These are phyloP conservation scores for Daldinia concentrica DNA, from an alignment of 495 filamentous ascomycete genomes.

Conservation along the genomic window DNA sequence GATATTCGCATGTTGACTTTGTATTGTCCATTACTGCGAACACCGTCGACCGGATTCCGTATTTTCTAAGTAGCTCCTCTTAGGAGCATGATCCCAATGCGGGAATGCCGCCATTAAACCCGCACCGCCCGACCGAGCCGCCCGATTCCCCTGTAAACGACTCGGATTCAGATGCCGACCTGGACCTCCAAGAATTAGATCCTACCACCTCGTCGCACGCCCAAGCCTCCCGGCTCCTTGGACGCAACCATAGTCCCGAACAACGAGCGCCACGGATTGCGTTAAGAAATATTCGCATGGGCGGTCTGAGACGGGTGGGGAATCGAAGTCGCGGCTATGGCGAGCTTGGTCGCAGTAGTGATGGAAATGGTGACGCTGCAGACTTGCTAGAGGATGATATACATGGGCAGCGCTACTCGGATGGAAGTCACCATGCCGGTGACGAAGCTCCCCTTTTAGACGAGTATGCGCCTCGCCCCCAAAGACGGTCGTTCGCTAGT, in stretches of 20 bases:
- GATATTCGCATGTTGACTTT: conserved; percentile 14
- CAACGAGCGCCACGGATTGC: conserved; percentile 70
- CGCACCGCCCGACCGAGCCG: conserved; percentile 58
- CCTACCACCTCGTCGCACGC: conserved; percentile 57
- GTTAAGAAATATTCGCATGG: conserved; percentile 73
- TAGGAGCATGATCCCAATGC: conserved; percentile 52
- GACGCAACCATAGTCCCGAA: conserved; percentile 54
- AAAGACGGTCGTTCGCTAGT: conserved; percentile 48
- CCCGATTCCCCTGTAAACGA: conserved; percentile 63
- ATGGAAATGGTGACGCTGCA: conserved; percentile 64
- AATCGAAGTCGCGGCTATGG: conserved; percentile 65
- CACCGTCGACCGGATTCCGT: not conserved
- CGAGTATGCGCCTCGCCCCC: conserved; percentile 44
- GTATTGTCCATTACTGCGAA: not conserved
- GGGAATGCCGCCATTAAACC: conserved; percentile 63
- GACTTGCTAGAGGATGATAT: conserved; percentile 64
- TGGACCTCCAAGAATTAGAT: conserved; percentile 78
- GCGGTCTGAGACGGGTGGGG: conserved; percentile 59
- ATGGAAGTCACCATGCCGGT: conserved; percentile 59
- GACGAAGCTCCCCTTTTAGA: conserved; percentile 74
- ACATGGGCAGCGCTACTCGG: conserved; percentile 60
- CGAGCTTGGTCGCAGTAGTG: conserved; percentile 65
- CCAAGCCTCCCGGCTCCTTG: conserved; percentile 50
- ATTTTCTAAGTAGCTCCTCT: conserved; percentile 27
- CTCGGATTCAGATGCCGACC: conserved; percentile 73